Base-by-base conservation (phyloP, 805 yeast species). In the Candida palmyrensis region DNA sequence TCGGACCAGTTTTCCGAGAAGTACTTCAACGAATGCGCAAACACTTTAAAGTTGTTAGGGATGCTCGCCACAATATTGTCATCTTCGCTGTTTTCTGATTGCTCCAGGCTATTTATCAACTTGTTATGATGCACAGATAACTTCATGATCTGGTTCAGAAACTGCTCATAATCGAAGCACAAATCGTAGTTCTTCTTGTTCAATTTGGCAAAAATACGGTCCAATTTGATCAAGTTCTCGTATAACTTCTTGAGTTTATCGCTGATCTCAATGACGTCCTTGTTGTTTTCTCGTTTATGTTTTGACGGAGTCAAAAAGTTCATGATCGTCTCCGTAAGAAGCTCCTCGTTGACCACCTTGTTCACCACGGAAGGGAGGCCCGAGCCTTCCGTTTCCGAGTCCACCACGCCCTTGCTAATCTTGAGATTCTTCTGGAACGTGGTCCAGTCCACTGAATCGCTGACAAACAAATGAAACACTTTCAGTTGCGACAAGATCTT, bases 301-400 rank as follows among this genome's bases (percentile, higher is more conserved):
- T 66, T 66, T 11, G 68, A 55, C 30, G 85, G 80, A 36, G 90
- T 82, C 50, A 90, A 86, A n/a, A 95, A 95, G 51, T 90, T 90
- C 82, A 90, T 83, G 27, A 92, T 78, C 3, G 84, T 81, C 51
- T 90, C 98, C 0, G 95, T 79, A n/a, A 90, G 71, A 10, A 85
- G 78, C 32, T 92, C 98, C 40, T 76, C 73, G 27, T 75, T 73
- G 18, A 73, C 75, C 4, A 59, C 66, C 38, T 54, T 59, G 36
- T 48, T 68, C 27, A 57, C 71, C 53, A 39, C 51, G 47, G 18
- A 53, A 18, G 29, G 21, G 25, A 49, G 32, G 37, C 49, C 41
- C 38, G 51, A 51, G 29, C 42, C 17, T 16, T 30, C 23, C 11
- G 23, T 20, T 17, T 38, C 38, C 3, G 51, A 47, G 5, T 49